Conservation (phyloP, 805 yeast species). For the Zygoascus biomembranicola region DNA sequence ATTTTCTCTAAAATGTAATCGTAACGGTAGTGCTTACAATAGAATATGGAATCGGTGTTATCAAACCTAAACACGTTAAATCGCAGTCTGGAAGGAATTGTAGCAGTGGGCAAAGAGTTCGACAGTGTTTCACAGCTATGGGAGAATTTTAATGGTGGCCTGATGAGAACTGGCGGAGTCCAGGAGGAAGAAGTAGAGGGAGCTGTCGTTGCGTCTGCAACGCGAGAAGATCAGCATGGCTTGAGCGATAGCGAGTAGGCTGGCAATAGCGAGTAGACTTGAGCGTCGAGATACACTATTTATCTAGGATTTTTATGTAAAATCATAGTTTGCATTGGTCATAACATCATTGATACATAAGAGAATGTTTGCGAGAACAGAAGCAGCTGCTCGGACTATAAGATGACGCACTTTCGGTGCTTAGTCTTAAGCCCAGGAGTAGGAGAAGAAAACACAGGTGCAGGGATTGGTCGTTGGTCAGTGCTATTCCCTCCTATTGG, state of each 20-base stretch:
- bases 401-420: neutral
- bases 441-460: neutral
- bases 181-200: neutral
- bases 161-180: neutral
- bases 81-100: conserved; percentile 55
- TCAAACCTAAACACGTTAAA: conserved; percentile 57
- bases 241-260: neutral
- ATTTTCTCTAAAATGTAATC: too few relatives aligned
- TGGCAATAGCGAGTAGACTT: neutral
- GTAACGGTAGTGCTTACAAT: neutral
- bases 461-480: neutral
- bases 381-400: neutral
- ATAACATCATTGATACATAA: neutral
- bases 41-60: conserved; percentile 52
- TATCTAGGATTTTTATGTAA: neutral
- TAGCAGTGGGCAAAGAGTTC: conserved; percentile 70
- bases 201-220: neutral
- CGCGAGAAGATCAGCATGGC: neutral
- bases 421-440: neutral
- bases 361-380: neutral
- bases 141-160: conserved; percentile 50
- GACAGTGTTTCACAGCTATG: conserved; percentile 64
- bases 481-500: neutral
- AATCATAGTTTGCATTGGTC: neutral
- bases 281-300: neutral